A percentile compares a stretch with the other conserved stretches of the same genome.
Conservation (phyloP, 1,284 basidiomycete species). For the Lignosus rhinocerotis region DNA sequence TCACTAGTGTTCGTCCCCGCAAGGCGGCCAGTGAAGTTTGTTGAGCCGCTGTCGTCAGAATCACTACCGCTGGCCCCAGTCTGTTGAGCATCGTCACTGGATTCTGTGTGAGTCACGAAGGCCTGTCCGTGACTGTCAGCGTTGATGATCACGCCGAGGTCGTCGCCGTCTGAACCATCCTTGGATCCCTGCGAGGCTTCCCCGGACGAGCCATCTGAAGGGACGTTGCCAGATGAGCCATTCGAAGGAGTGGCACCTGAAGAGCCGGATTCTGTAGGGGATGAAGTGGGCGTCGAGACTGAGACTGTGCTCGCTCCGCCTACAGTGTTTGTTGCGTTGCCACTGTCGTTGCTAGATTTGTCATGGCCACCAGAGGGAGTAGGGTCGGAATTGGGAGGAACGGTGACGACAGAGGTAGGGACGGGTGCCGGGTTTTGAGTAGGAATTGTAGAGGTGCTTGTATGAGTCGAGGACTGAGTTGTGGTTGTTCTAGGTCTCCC, state of each 20-base stretch:
- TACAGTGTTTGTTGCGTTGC: neutral
- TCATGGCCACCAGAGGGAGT: neutral
- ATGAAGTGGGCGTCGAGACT: neutral
- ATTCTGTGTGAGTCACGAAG: slow-evolving; percentile 8
- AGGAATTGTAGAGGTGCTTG: slow-evolving; percentile 12
- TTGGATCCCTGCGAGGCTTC: neutral
- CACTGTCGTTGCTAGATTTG: neutral
- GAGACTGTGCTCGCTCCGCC: neutral
- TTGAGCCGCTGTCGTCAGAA: neutral
- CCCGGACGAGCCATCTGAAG: neutral
- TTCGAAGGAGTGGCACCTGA: slow-evolving; percentile 1
- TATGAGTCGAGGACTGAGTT: slow-evolving; percentile 6
- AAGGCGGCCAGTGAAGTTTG: neutral
- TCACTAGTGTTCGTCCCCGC: slow-evolving; percentile 7
- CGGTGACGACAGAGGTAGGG: slow-evolving; percentile 14
- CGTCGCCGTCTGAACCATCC: neutral
- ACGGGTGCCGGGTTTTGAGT: slow-evolving; percentile 16
- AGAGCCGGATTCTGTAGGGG: neutral
- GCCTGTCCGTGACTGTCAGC: slow-evolving; percentile 15
- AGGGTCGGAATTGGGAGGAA: slow-evolving; percentile 4
- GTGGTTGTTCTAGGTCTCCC: slow-evolving; percentile 20
- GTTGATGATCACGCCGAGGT: slow-evolving; percentile 2
- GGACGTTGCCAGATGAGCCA: neutral
- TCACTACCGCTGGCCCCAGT: neutral
- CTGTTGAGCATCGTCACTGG: neutral